These are phyloP conservation scores for Candida andamanensis DNA, from an alignment of 805 yeast species.

Conservation along the genomic window DNA sequence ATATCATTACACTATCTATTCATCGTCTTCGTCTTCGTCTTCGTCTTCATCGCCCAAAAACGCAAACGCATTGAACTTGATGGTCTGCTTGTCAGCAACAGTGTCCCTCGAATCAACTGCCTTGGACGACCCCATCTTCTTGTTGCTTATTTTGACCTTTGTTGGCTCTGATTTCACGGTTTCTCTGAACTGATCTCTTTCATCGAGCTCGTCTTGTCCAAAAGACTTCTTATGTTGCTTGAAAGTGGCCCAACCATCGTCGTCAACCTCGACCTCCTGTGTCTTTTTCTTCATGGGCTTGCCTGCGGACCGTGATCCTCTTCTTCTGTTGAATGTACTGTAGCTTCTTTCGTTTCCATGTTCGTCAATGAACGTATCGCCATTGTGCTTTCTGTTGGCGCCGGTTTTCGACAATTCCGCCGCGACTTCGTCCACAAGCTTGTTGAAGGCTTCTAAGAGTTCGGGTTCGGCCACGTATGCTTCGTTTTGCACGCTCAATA, in stretches of 20 bases:
- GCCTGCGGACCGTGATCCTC: slow-evolving; percentile 49
- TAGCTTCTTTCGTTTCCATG: slow-evolving; percentile 42
- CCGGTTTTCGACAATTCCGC: slow-evolving; percentile 30
- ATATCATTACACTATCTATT: slow-evolving; percentile 1
- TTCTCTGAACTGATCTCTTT: slow-evolving; percentile 42
- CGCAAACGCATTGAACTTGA: slow-evolving; percentile 74
- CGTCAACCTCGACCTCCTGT: slow-evolving; percentile 53
- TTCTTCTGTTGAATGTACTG: slow-evolving; percentile 50
- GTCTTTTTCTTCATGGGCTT: slow-evolving; percentile 58
- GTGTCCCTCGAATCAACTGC: slow-evolving; percentile 71
- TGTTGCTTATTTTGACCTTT: slow-evolving; percentile 65
- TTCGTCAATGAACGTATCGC: slow-evolving; percentile 44
- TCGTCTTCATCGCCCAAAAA: slow-evolving; percentile 64
- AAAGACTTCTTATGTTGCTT: slow-evolving; percentile 41
- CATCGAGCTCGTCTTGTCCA: slow-evolving; percentile 47
- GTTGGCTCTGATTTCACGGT: slow-evolving; percentile 36
- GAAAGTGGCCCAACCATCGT: slow-evolving; percentile 79
- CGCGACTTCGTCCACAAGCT: slow-evolving; percentile 61
- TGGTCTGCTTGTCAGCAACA: slow-evolving; percentile 60
- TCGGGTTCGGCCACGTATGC: slow-evolving; percentile 59
- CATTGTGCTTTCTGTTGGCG: slow-evolving; percentile 25
- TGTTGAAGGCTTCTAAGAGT: slow-evolving; percentile 59
- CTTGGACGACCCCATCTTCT: slow-evolving; percentile 68
- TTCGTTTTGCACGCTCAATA: slow-evolving; percentile 50
- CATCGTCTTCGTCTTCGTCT: slow-evolving; percentile 16